These are phyloP conservation scores for Aspergillus niger DNA, from an alignment of 2,329 filamentous ascomycete genomes.

Conservation along the genomic window DNA sequence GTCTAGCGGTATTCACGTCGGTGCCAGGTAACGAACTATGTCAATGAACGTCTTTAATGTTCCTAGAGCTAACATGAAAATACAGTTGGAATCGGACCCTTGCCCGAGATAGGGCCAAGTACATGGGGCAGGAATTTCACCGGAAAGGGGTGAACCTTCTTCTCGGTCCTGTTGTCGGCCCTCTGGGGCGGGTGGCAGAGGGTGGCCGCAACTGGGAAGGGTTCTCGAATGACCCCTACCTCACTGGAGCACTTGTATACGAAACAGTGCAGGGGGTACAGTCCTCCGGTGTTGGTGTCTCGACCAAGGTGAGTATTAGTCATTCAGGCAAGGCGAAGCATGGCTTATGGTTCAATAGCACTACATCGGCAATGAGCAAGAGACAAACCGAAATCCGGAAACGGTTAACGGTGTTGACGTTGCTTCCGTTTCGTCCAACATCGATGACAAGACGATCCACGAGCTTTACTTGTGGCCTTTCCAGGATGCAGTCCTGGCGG, in stretches of 20 bases:
- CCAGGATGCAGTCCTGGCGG: conserved; percentile 66
- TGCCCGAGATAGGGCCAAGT: conserved; percentile 67
- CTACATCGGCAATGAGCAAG: conserved; percentile 72
- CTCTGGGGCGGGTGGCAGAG: conserved; percentile 67
- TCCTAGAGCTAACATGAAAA: not conserved
- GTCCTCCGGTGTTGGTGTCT: conserved; percentile 77
- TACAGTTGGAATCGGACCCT: conserved; percentile 67
- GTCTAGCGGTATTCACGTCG: conserved; percentile 26
- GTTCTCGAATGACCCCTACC: conserved; percentile 72
- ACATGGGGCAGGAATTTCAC: conserved; percentile 74
- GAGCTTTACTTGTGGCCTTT: conserved; percentile 69
- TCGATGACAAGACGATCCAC: conserved; percentile 66
- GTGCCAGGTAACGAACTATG: conserved; percentile 25
- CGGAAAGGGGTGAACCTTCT: conserved; percentile 74
- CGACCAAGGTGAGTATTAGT: conserved; percentile 57
- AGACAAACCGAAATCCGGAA: conserved; percentile 66
- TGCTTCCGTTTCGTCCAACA: conserved; percentile 60
- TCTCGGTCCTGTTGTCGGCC: conserved; percentile 76
- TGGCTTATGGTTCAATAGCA: conserved; percentile 46
- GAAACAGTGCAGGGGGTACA: conserved; percentile 80
- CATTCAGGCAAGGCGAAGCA: not conserved
- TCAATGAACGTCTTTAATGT: not conserved
- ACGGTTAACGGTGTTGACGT: conserved; percentile 64
- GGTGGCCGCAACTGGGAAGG: conserved; percentile 70
- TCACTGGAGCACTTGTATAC: conserved; percentile 71